Conservation (phyloP, 177 flowering plant species). For the Vitis hybrid region DNA sequence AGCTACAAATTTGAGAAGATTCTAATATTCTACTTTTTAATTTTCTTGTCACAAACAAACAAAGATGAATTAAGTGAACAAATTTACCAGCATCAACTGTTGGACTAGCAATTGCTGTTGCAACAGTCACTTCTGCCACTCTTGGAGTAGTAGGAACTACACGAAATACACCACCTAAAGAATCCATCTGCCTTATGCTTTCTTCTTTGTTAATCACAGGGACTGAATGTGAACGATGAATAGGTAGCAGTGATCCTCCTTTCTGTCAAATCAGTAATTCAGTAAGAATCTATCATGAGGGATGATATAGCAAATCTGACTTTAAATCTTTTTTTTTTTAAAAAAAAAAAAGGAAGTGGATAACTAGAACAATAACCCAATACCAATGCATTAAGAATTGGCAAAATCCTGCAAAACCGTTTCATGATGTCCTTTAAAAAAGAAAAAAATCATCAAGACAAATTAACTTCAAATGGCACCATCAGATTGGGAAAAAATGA, state of each 20-base stretch:
- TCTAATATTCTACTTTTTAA: not conserved
- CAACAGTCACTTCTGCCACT: conserved; percentile 14
- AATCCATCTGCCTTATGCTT: conserved; percentile 35
- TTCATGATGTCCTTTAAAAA: too few relatives aligned
- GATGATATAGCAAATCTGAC: not conserved
- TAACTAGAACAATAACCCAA: too few relatives aligned
- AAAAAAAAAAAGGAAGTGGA: not conserved
- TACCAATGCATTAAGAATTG: too few relatives aligned
- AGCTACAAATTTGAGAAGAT: not conserved
- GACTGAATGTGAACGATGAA: conserved; percentile 67
- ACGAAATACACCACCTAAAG: conserved; percentile 38
- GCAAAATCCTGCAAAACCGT: too few relatives aligned
- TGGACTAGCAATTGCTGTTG: conserved; percentile 18
- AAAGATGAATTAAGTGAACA: not conserved
- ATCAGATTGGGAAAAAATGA: too few relatives aligned
- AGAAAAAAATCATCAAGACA: too few relatives aligned
- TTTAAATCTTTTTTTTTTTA: not conserved
- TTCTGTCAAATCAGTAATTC: conserved; percentile 41
- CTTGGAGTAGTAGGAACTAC: conserved; percentile 51
- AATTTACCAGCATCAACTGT: conserved; percentile 30
- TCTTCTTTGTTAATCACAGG: conserved; percentile 56
- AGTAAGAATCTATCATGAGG: conserved; percentile 6
- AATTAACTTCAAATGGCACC: too few relatives aligned
- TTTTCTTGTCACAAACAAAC: not conserved
- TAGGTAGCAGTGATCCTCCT: conserved; percentile 30